Evolutionary conservation across 2,329 filamentous ascomycete genomes (phyloP).

Genomic region (Colletotrichum ledebouriae): DNA sequence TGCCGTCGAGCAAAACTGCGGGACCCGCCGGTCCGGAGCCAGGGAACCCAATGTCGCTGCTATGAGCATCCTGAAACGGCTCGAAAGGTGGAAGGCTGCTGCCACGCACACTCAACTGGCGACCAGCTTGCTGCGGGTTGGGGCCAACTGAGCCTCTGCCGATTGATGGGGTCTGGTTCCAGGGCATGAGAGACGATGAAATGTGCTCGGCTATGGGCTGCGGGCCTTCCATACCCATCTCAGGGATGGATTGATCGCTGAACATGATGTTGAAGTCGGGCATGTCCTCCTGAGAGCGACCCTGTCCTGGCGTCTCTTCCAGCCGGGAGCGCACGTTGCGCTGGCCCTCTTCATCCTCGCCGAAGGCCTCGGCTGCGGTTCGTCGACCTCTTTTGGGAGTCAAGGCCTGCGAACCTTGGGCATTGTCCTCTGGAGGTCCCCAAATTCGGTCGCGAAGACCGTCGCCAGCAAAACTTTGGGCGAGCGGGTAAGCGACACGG

Average conservation of each 20-base stretch:
- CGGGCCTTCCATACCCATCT: conserved; percentile 78
- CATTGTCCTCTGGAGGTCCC: conserved; percentile 49
- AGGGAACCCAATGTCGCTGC: conserved; percentile 45
- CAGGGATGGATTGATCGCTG: conserved; percentile 63
- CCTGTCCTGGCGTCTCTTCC: conserved; percentile 43
- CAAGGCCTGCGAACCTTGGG: conserved; percentile 22
- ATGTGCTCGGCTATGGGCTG: conserved; percentile 77
- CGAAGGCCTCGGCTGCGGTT: conserved; percentile 59
- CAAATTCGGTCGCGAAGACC: conserved; percentile 55
- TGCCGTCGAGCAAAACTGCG: conserved; percentile 28
- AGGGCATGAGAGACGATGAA: conserved; percentile 65
- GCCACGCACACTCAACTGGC: conserved; percentile 53
- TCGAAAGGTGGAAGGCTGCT: conserved; percentile 58
- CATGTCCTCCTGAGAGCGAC: conserved; percentile 40
- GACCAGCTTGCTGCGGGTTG: conserved; percentile 35
- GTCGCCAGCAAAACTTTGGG: conserved; percentile 61
- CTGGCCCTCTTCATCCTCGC: conserved; percentile 48
- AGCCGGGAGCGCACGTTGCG: conserved; percentile 57
- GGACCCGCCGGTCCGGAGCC: conserved; percentile 47
- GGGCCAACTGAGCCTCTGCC: conserved; percentile 33
- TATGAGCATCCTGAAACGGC: conserved; percentile 60
- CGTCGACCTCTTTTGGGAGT: conserved; percentile 54
- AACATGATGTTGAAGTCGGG: conserved; percentile 49
- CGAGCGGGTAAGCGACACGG: conserved; percentile 58
- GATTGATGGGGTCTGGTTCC: conserved; percentile 57